phyloP scores from a whole-genome alignment of 208 protist genomes.

The Plasmodiophora brassicae region DNA sequence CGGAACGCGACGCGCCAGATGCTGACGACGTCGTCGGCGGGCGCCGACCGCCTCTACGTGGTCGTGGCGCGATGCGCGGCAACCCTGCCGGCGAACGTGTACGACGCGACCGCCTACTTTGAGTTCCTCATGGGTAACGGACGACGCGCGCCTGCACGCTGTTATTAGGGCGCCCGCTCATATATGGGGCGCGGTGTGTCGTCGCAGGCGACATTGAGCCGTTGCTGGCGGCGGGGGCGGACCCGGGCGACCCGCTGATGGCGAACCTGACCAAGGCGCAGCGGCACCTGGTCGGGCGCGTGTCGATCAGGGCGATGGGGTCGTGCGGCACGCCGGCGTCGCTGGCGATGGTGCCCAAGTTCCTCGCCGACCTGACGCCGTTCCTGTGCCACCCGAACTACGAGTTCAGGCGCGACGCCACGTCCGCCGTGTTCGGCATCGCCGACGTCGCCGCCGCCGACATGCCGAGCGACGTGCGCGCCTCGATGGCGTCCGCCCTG shows the following conservation, averaged over 20 bases:
- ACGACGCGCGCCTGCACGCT: too few species aligned
- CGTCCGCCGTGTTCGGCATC: neutral
- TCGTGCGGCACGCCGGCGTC: neutral
- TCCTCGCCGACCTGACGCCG: neutral
- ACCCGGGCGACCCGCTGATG: neutral
- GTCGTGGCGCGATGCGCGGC: neutral
- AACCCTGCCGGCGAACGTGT: neutral
- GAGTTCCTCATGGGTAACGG: neutral
- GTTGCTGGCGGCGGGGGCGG: neutral
- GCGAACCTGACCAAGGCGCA: neutral
- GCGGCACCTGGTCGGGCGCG: neutral
- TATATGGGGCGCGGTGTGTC: neutral
- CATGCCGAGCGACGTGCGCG: neutral
- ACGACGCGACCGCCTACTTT: neutral
- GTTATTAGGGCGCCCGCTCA: too few species aligned
- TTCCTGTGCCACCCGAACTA: neutral
- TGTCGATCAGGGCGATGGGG: neutral
- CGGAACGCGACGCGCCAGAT: neutral
- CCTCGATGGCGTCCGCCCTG: neutral
- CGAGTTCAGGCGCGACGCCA: neutral
- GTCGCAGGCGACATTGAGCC: neutral
- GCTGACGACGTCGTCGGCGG: neutral
- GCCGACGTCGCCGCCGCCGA: neutral
- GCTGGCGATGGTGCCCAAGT: neutral
- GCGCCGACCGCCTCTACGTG: neutral